Evolutionary conservation across 1,284 basidiomycete genomes (phyloP), one percentile per base, ranked within the genome.

Genomic region (Cutaneotrichosporon daszewskae): DNA sequence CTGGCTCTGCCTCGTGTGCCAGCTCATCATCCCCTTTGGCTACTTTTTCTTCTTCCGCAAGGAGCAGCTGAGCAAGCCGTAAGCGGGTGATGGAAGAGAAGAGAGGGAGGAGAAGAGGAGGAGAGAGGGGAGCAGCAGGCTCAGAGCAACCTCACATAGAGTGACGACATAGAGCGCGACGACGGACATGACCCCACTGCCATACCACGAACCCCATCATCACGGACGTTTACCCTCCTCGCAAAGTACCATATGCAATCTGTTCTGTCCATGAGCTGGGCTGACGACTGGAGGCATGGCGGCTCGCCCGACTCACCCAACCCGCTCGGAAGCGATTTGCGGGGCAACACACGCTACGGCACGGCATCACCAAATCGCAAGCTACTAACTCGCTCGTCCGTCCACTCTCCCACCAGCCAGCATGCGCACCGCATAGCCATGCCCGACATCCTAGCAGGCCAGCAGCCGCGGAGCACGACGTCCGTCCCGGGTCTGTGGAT

Each of bases 1-100:
- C 77, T 94, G 89, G 89, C 71, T 90, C 37, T 87, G 87, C 44
- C 75, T 94, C 29, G 51, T 62, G 22, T 72, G 71, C 58, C 72
- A 72, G 54, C 18, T 92, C 45, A 68, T 89, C 52, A 89, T 94
- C 61, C 86, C 91, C 44, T 72, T 84, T 49, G 89, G 89, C 18
- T 94, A 92, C 75, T 89, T 91, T 75, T 85, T 85, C 84, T 90
- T 92, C 79, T 94, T 71, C 66, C 52, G 70, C 57, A 64, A 66
- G 54, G 70, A 72, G 47, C 70, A 72, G 53, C 49, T 72, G 47
- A 62, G 56, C 46, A 69, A 69, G 53, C 66, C 66, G 32, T 68
- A 63, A 47, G 19, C 13, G 28, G 5, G 28, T 13, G 9, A 8
- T 26, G 13, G 25, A 26, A 13, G 25, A 26, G 28, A n/a, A 27